These are phyloP conservation scores for Colletotrichum endophyticum DNA, from an alignment of 2,329 filamentous ascomycete species.

Conservation along the genomic window DNA sequence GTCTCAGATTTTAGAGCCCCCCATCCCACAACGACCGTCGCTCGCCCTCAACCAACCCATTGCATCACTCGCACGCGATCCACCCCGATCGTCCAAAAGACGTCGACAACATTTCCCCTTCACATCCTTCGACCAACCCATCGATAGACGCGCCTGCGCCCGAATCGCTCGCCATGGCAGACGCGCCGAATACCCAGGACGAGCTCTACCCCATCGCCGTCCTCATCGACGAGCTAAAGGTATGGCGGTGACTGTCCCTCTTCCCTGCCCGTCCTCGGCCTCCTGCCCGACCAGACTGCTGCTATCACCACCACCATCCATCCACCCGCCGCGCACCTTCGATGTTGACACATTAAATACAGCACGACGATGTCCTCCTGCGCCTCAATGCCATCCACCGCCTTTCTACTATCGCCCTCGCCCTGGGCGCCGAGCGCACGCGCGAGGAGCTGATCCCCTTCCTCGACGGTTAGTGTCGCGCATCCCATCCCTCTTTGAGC, in stretches of 20 bases:
- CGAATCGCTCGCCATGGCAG: constrained; percentile 73
- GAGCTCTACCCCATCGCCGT: constrained; percentile 99
- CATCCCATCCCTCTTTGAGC: constrained; percentile 3
- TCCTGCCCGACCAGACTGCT: not conserved
- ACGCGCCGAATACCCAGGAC: constrained; percentile 89
- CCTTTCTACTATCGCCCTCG: constrained; percentile 96
- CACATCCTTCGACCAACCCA: constrained; percentile 4
- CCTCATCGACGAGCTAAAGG: constrained; percentile 99
- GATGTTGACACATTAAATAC: constrained; percentile 30
- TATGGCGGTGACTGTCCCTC: constrained; percentile 46
- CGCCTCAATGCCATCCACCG: constrained; percentile 98
- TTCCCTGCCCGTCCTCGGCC: not conserved
- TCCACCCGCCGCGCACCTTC: constrained; percentile 19
- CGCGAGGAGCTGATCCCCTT: constrained; percentile 99
- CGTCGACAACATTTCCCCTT: constrained; percentile 4
- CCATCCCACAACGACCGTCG: constrained; percentile 20
- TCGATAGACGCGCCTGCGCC: constrained; percentile 33
- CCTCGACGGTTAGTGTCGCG: constrained; percentile 80
- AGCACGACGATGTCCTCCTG: constrained; percentile 99
- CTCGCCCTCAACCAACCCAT: constrained; percentile 24
- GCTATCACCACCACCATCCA: constrained; percentile 13
- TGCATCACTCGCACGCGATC: constrained; percentile 35
- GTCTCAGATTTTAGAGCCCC: constrained; percentile 22
- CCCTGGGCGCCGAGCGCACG: constrained; percentile 93
- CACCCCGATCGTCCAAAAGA: constrained; percentile 24